Conservation (phyloP, 148 eudicot genomes). For the Spergularia bocconei region DNA sequence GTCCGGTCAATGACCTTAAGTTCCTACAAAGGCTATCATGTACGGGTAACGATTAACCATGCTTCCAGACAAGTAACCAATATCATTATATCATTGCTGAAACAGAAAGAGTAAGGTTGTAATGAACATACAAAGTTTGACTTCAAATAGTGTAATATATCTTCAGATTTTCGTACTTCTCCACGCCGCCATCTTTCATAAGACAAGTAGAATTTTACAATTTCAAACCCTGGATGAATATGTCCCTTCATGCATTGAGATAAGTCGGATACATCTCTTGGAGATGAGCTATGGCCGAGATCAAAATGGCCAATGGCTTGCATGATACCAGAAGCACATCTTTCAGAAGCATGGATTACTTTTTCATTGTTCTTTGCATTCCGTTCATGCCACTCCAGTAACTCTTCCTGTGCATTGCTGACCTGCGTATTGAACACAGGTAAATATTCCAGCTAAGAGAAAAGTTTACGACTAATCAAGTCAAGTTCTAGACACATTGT, state of each 20-base stretch:
- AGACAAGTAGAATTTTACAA: constrained; percentile 50
- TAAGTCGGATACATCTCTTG: constrained; percentile 41
- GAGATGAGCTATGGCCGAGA: constrained; percentile 52
- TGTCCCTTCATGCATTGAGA: constrained; percentile 28
- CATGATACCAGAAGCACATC: constrained; percentile 71
- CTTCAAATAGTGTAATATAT: constrained; percentile 22
- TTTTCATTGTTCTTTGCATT: constrained; percentile 56
- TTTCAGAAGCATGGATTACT: constrained; percentile 59
- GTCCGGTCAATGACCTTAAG: no score
- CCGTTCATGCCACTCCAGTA: constrained; percentile 61
- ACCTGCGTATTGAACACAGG: constrained; percentile 40
- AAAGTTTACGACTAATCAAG: neutral
- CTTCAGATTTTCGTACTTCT: constrained; percentile 43
- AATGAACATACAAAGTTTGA: constrained; percentile 26
- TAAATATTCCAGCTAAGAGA: neutral
- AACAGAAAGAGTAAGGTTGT: constrained; percentile 12
- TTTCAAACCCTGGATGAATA: constrained; percentile 46
- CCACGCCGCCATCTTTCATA: constrained; percentile 53
- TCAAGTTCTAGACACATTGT: neutral
- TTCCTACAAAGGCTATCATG: neutral
- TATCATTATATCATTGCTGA: neutral
- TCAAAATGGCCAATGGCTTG: constrained; percentile 68
- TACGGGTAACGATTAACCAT: neutral
- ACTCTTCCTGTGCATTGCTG: constrained; percentile 69
- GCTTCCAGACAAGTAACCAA: neutral